Conservation (phyloP, 768 basidiomycete species). For the Termitomyces sp. region DNA sequence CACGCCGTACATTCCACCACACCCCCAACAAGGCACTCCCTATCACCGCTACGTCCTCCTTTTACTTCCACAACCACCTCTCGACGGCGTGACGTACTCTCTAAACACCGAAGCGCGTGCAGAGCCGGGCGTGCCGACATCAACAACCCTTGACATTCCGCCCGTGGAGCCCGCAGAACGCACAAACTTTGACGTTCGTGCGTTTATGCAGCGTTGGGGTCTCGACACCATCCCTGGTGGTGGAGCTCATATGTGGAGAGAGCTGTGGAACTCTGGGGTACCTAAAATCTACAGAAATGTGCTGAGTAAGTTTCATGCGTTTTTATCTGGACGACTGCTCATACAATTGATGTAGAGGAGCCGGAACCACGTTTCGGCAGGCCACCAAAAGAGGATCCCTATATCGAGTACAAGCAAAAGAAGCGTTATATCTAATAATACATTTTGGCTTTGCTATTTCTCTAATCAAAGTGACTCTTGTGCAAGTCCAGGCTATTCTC, state of each 20-base stretch:
- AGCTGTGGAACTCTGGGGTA: slow-evolving; percentile 66
- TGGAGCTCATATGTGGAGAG: slow-evolving; percentile 81
- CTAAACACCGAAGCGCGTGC: slow-evolving; percentile 28
- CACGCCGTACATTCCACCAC: slow-evolving; percentile 82
- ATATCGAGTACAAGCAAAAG: slow-evolving; percentile 42
- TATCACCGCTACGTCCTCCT: slow-evolving; percentile 39
- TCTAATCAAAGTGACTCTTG: background rate
- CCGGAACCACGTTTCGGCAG: slow-evolving; percentile 54
- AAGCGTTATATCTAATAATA: slow-evolving; percentile 39
- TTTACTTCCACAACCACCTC: slow-evolving; percentile 62
- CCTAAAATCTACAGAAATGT: slow-evolving; percentile 56
- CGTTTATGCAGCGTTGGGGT: slow-evolving; percentile 51
- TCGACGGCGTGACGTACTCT: slow-evolving; percentile 25
- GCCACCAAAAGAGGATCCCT: slow-evolving; percentile 48
- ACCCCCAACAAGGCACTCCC: slow-evolving; percentile 70
- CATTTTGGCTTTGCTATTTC: background rate
- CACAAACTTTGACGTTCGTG: slow-evolving; percentile 58
- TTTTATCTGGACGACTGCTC: slow-evolving; percentile 7
- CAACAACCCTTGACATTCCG: slow-evolving; percentile 38
- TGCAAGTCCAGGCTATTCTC: background rate
- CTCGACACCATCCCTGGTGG: slow-evolving; percentile 53
- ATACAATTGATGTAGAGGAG: slow-evolving; percentile 21
- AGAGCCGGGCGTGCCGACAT: slow-evolving; percentile 24
- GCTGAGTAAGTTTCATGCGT: slow-evolving; percentile 47
- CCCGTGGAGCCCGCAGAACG: slow-evolving; percentile 41